Evolutionary conservation across 257 asterid species (phyloP).

Genomic region (Salvia rosmarinus): DNA sequence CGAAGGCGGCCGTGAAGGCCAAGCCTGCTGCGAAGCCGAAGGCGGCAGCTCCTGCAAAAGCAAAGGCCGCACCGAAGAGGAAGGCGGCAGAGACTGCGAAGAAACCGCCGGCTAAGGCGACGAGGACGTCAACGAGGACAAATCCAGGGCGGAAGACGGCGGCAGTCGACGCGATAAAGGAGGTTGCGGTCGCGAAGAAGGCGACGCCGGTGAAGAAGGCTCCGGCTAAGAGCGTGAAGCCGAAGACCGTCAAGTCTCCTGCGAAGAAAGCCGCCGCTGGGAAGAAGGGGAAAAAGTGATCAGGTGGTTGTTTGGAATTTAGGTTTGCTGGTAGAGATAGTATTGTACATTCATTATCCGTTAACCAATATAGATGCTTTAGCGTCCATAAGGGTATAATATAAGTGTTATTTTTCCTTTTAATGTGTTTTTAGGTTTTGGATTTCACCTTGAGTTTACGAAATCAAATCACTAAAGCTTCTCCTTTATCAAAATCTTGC

Average conservation of each 20-base stretch:
- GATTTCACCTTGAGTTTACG: neutral
- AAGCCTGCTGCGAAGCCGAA: conserved; percentile 40
- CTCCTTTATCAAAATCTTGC: neutral
- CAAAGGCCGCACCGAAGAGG: conserved; percentile 49
- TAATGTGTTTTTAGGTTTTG: neutral
- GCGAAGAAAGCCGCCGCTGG: conserved; percentile 44
- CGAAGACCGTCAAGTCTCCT: conserved; percentile 47
- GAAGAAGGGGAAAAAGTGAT: conserved; percentile 55
- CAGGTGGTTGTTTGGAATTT: conserved; percentile 1
- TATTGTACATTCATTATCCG: conserved; percentile 43
- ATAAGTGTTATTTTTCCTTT: conserved; percentile 7
- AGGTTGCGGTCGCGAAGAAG: conserved; percentile 43
- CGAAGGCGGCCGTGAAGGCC: conserved; percentile 32
- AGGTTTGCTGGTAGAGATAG: conserved; percentile 45
- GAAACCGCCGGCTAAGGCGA: conserved; percentile 59
- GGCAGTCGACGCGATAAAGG: conserved; percentile 12
- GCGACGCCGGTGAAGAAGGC: conserved; percentile 48
- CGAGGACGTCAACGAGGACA: conserved; percentile 52
- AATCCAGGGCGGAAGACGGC: conserved; percentile 46
- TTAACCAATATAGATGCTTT: conserved; percentile 30
- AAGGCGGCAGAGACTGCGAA: conserved; percentile 50
- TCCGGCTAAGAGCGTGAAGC: conserved; percentile 37
- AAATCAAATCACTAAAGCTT: conserved; percentile 8
- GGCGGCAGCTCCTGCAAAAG: conserved; percentile 36
- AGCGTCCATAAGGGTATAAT: conserved; percentile 26